Percentiles rank a stretch among this genome's conserved stretches.
Conservation (phyloP, 805 yeast species). For the Yamadazyma olivae region DNA sequence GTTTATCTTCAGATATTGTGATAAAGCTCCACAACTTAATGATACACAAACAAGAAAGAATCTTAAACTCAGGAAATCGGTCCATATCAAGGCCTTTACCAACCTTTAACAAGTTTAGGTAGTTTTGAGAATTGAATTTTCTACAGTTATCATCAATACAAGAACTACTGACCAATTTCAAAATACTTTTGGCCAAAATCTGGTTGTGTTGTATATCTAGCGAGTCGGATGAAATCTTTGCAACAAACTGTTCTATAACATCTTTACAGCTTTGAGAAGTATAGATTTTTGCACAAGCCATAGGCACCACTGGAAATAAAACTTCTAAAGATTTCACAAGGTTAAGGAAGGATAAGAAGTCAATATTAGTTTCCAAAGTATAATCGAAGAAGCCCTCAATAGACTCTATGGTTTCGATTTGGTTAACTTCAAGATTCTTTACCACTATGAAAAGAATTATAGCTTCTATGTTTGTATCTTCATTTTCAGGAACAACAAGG, state of each 20-base stretch:
- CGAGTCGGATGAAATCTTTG: slow-evolving; percentile 7
- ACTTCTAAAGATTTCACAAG: slow-evolving; percentile 18
- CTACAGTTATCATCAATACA: slow-evolving; percentile 53
- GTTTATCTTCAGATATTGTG: slow-evolving; percentile 14
- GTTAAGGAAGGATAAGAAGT: slow-evolving; percentile 16
- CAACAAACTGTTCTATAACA: slow-evolving; percentile 13
- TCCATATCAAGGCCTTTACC: slow-evolving; percentile 15
- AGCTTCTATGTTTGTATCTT: slow-evolving; percentile 12
- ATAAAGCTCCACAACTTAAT: slow-evolving; percentile 57
- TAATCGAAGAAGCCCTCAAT: slow-evolving; percentile 22
- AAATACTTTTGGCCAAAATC: neutral
- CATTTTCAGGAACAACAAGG: slow-evolving; percentile 14
- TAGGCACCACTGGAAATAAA: slow-evolving; percentile 28
- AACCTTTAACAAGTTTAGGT: slow-evolving; percentile 36
- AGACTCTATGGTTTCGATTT: slow-evolving; percentile 12
- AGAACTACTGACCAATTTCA: slow-evolving; percentile 24
- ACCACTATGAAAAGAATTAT: slow-evolving; percentile 20
- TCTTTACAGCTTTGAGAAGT: slow-evolving; percentile 16
- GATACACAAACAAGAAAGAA: slow-evolving; percentile 44
- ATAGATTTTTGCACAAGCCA: slow-evolving; percentile 18
- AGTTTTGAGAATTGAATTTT: slow-evolving; percentile 43
- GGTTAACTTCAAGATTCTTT: slow-evolving; percentile 16
- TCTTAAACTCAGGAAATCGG: slow-evolving; percentile 16
- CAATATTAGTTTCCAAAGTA: slow-evolving; percentile 12
- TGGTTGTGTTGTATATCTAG: slow-evolving; percentile 4